These are phyloP conservation scores for Verbascum thapsus DNA, from an alignment of 257 asterid genomes.

Conservation along the genomic window DNA sequence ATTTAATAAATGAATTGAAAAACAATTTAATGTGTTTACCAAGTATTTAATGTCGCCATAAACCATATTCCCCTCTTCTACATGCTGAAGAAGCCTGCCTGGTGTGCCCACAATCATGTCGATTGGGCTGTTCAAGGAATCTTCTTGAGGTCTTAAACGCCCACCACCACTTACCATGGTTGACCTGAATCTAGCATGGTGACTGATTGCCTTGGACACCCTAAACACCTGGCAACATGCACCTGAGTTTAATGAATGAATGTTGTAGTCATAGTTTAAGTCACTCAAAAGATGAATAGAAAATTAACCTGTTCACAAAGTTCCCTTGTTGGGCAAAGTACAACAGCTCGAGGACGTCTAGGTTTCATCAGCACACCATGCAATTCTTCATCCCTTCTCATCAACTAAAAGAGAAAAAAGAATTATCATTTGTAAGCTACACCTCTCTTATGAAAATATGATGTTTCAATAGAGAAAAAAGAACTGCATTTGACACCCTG, in stretches of 20 bases:
- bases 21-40: constrained; percentile 39
- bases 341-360: constrained; percentile 92
- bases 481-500: too few species aligned
- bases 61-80: constrained; percentile 92
- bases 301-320: constrained; percentile 94
- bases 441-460: too few species aligned
- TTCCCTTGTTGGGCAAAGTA: constrained; percentile 98
- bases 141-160: constrained; percentile 94
- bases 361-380: constrained; percentile 91
- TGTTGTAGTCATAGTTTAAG: constrained; percentile 6
- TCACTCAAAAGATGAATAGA: constrained; percentile 6
- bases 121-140: constrained; percentile 78
- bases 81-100: constrained; percentile 95
- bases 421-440: constrained; percentile 16
- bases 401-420: constrained; percentile 56
- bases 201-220: constrained; percentile 83
- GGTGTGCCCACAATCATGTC: constrained; percentile 99
- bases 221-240: constrained; percentile 66
- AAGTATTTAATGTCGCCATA: constrained; percentile 93
- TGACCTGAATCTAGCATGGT: constrained; percentile 91
- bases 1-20: constrained; percentile 18
- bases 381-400: constrained; percentile 78
- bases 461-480: constrained; percentile 18
- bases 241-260: constrained; percentile 20
- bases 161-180: constrained; percentile 99